Evolutionary conservation across 345 rosid genomes (phyloP).

Genomic region (Salix udensis): DNA sequence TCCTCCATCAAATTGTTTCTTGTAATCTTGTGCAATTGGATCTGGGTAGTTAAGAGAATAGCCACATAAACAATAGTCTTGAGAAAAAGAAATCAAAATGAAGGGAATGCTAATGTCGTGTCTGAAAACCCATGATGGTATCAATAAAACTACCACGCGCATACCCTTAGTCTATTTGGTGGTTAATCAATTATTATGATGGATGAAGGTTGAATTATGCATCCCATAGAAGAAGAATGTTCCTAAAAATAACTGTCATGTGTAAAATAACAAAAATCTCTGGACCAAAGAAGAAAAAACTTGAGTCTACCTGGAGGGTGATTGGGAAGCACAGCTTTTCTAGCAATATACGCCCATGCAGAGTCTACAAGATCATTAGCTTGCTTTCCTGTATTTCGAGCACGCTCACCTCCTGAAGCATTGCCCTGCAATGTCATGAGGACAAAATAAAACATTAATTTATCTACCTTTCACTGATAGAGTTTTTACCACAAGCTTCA

Average conservation of each 20-base stretch:
- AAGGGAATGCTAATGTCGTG: background rate
- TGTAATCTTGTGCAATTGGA: slow-evolving; percentile 31
- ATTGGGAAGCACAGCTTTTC: slow-evolving; percentile 58
- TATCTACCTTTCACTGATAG: background rate
- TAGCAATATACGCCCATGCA: slow-evolving; percentile 59
- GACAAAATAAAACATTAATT: slow-evolving; percentile 1
- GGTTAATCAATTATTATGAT: background rate
- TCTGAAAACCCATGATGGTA: background rate
- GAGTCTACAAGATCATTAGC: slow-evolving; percentile 60
- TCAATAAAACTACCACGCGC: background rate
- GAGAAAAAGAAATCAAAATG: background rate
- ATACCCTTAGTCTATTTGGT: background rate
- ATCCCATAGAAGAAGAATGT: background rate
- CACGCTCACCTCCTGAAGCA: slow-evolving; percentile 94
- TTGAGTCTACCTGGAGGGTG: slow-evolving; percentile 57
- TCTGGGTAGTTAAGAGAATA: slow-evolving; percentile 16
- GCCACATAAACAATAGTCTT: slow-evolving; percentile 1
- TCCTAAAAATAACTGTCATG: background rate
- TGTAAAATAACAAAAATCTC: background rate
- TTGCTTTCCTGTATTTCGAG: slow-evolving; percentile 49
- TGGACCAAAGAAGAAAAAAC: background rate
- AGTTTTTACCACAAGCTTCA: background rate
- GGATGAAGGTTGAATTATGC: background rate
- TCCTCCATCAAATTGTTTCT: slow-evolving; percentile 18
- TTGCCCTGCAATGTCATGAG: slow-evolving; percentile 62